Percentiles rank a stretch among this genome's conserved stretches.
Evolutionary conservation across 108 stramenopile genomes (phyloP).

Genomic region (Nitzschia palea): DNA sequence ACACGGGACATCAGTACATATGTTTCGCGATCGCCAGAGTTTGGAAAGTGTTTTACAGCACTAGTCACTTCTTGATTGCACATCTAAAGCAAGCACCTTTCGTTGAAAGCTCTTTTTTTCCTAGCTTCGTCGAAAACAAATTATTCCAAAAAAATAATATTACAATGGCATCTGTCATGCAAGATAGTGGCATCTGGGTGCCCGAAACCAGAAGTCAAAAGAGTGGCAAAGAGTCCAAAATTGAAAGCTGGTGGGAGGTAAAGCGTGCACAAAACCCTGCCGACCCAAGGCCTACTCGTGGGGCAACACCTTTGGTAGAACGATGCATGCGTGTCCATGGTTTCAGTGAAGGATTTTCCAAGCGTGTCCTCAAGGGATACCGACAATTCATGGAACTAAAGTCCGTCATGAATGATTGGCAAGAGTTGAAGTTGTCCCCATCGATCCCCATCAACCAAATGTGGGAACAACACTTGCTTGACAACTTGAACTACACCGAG

Average conservation of each 20-base stretch:
- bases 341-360: conserved; percentile 51
- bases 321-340: conserved; percentile 59
- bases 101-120: neutral
- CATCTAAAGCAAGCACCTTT: neutral
- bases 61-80: neutral
- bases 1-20: neutral
- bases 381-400: conserved; percentile 77
- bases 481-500: conserved; percentile 60
- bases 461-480: conserved; percentile 68
- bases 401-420: conserved; percentile 67
- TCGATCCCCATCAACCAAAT: conserved; percentile 61
- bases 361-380: conserved; percentile 60
- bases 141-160: neutral
- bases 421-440: conserved; percentile 50
- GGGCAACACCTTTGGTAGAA: conserved; percentile 61
- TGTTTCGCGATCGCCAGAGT: conserved; percentile 7
- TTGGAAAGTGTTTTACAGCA: neutral
- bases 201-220: conserved; percentile 41
- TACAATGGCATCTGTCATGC: conserved; percentile 9
- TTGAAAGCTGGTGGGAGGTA: conserved; percentile 58
- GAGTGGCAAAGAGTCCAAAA: conserved; percentile 53
- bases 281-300: conserved; percentile 45
- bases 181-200: conserved; percentile 43
- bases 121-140: neutral
- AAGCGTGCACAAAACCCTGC: conserved; percentile 39